These are phyloP conservation scores for Malania oleifera DNA, from an alignment of 164 flowering plant species.

Conservation along the genomic window DNA sequence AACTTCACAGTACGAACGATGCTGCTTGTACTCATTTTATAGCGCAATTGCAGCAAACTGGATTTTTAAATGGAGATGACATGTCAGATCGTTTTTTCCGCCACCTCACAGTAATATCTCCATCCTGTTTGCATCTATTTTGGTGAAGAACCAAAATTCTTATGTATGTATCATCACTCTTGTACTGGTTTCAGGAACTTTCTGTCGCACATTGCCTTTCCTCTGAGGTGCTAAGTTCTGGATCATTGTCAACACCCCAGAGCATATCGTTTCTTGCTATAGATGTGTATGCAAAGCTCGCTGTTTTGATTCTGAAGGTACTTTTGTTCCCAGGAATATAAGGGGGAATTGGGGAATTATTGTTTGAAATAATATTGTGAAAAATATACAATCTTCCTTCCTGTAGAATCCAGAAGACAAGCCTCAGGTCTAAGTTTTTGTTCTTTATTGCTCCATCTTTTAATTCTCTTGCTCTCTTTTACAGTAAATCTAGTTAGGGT, in stretches of 20 bases:
- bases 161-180: neutral
- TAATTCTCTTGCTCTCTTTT: too few species aligned
- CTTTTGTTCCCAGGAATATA: neutral
- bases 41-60: slow-evolving; percentile 67
- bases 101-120: slow-evolving; percentile 44
- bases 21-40: slow-evolving; percentile 51
- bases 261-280: slow-evolving; percentile 67
- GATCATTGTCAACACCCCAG: slow-evolving; percentile 46
- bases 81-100: slow-evolving; percentile 80
- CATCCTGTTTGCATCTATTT: neutral
- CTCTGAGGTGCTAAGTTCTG: slow-evolving; percentile 46
- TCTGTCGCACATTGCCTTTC: slow-evolving; percentile 78
- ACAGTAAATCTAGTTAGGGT: neutral
- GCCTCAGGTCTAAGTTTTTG: too few species aligned
- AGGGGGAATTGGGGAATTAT: too few species aligned
- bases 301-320: slow-evolving; percentile 71
- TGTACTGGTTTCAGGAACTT: slow-evolving; percentile 49
- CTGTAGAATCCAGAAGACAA: too few species aligned
- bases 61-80: slow-evolving; percentile 86
- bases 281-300: slow-evolving; percentile 83
- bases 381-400: too few species aligned
- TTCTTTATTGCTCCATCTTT: too few species aligned
- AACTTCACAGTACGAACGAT: slow-evolving; percentile 67
- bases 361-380: too few species aligned
- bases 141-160: neutral